Conservation (phyloP, 192 early-diverging fungal genomes). For the Gamsiella multidivaricata region DNA sequence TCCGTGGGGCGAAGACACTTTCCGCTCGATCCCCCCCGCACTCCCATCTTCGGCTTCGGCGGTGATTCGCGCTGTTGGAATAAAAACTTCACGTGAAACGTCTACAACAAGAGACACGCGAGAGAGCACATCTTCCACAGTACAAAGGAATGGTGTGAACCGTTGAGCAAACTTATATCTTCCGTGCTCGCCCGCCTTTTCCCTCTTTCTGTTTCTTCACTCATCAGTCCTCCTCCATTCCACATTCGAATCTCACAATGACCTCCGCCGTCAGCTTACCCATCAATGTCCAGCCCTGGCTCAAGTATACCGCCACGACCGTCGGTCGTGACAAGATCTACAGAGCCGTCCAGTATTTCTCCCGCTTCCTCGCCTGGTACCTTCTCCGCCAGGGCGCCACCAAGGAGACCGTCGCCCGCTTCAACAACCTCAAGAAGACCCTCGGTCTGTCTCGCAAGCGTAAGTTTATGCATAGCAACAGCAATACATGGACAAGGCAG, state of each 20-base stretch:
- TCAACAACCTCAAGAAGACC: slow-evolving; percentile 69
- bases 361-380: slow-evolving; percentile 82
- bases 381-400: slow-evolving; percentile 63
- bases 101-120: not conserved
- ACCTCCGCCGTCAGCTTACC: slow-evolving; percentile 10
- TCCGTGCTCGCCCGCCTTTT: not conserved
- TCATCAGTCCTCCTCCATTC: not conserved
- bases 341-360: slow-evolving; percentile 88
- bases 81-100: slow-evolving; percentile 16
- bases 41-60: slow-evolving; percentile 21
- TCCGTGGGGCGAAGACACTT: no score
- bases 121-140: not conserved
- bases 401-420: slow-evolving; percentile 69
- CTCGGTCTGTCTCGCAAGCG: slow-evolving; percentile 75
- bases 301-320: slow-evolving; percentile 71
- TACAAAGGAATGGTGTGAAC: not conserved
- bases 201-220: not conserved
- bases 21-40: not conserved
- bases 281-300: slow-evolving; percentile 49
- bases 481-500: no score
- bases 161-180: not conserved
- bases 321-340: slow-evolving; percentile 83
- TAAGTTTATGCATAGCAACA: slow-evolving; percentile 38
- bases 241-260: slow-evolving; percentile 6
- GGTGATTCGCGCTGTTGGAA: slow-evolving; percentile 9